These are phyloP conservation scores for Pyrenophora tritici-repentis DNA, from an alignment of 2,329 filamentous ascomycete genomes.

Conservation along the genomic window DNA sequence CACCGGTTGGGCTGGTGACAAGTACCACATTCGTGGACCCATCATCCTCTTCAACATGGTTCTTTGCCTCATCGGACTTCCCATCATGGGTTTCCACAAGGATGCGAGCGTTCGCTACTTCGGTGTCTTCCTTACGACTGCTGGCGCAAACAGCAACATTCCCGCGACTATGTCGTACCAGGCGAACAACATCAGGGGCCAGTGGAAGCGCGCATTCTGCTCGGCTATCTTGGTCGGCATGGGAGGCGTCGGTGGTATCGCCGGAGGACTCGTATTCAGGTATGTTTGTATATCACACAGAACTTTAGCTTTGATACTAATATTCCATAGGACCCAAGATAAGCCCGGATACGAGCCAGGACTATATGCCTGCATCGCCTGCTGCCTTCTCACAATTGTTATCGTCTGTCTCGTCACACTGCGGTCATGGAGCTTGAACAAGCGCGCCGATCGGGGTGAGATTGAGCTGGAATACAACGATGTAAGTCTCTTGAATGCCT, in stretches of 20 bases:
- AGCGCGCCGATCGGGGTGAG: constrained; percentile 48
- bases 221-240: constrained; percentile 76
- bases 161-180: constrained; percentile 78
- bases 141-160: constrained; percentile 77
- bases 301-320: neutral
- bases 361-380: constrained; percentile 48
- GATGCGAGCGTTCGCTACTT: constrained; percentile 67
- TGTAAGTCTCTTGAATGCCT: constrained; percentile 27
- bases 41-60: constrained; percentile 49
- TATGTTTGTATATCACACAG: neutral
- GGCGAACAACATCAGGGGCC: constrained; percentile 84
- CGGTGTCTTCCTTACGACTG: constrained; percentile 75
- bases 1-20: constrained; percentile 69
- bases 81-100: constrained; percentile 71
- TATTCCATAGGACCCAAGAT: constrained; percentile 36
- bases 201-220: constrained; percentile 85
- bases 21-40: constrained; percentile 64
- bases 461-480: constrained; percentile 48
- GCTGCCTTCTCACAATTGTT: constrained; percentile 44
- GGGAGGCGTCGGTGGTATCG: constrained; percentile 79
- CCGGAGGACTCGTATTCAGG: constrained; percentile 72
- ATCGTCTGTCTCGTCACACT: constrained; percentile 42
- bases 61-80: constrained; percentile 69
- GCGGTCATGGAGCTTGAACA: constrained; percentile 44
- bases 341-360: constrained; percentile 44